These are phyloP conservation scores for Puccinia hordei DNA, from an alignment of 1,284 basidiomycete species.

Conservation along the genomic window DNA sequence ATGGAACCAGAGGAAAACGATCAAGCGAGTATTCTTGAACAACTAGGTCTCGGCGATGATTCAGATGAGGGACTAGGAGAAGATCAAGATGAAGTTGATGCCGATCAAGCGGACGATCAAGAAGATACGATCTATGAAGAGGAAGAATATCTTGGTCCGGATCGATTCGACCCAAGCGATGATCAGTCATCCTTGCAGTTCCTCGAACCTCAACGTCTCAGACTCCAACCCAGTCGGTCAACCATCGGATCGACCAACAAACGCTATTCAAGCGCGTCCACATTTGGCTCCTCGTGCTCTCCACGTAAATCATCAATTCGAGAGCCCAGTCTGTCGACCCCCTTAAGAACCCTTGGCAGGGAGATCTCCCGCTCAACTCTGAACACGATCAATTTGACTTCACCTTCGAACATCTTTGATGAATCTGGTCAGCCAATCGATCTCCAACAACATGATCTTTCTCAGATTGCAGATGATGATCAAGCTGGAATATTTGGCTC, in stretches of 20 bases:
- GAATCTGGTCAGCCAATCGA: neutral
- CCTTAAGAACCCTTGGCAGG: neutral
- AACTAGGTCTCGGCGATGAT: conserved; percentile 42
- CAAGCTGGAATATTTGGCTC: conserved; percentile 19
- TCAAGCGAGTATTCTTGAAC: conserved; percentile 34
- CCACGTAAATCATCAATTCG: conserved; percentile 31
- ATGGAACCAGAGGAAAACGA: conserved; percentile 49
- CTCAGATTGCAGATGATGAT: conserved; percentile 13
- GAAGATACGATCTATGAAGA: conserved; percentile 24
- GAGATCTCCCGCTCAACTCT: conserved; percentile 35
- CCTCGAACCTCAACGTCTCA: conserved; percentile 8
- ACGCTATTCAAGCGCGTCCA: neutral
- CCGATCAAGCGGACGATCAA: conserved; percentile 2
- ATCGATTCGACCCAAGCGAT: neutral
- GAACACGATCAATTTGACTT: conserved; percentile 13
- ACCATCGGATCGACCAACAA: conserved; percentile 17
- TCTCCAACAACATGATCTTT: neutral
- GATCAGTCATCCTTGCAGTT: conserved; percentile 6
- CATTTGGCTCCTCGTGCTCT: conserved; percentile 10
- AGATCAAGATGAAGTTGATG: conserved; percentile 4
- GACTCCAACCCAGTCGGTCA: conserved; percentile 8
- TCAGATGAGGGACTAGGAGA: conserved; percentile 16
- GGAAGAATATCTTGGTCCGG: neutral
- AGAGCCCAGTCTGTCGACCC: conserved; percentile 17
- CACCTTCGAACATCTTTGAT: conserved; percentile 1